These are phyloP conservation scores for Arbutus unedo DNA, from an alignment of 148 eudicot species.

Conservation along the genomic window DNA sequence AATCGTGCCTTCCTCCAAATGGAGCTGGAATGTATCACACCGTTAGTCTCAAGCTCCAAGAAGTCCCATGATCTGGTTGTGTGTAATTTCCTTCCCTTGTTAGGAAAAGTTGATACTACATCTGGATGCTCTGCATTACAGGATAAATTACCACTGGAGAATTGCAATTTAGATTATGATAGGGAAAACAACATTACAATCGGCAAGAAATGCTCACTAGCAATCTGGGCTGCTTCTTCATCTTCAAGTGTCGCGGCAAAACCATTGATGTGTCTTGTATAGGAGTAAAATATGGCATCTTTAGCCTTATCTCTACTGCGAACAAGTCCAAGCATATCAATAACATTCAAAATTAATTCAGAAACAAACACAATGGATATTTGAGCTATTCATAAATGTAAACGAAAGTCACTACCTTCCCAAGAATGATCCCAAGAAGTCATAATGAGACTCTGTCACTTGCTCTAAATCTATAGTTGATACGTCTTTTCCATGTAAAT, in stretches of 20 bases:
- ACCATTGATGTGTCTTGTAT: slow-evolving; percentile 84
- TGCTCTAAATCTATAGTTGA: slow-evolving; percentile 34
- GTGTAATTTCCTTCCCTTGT: slow-evolving; percentile 64
- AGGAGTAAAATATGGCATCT: slow-evolving; percentile 71
- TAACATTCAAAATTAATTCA: neutral
- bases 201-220: slow-evolving; percentile 40
- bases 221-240: slow-evolving; percentile 48
- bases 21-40: slow-evolving; percentile 38
- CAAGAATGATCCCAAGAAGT: slow-evolving; percentile 58
- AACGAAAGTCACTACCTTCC: slow-evolving; percentile 41
- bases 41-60: slow-evolving; percentile 60
- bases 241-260: slow-evolving; percentile 85
- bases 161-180: neutral
- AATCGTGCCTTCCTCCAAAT: slow-evolving; percentile 71
- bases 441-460: slow-evolving; percentile 57
- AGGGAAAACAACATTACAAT: neutral
- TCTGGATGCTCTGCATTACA: slow-evolving; percentile 59
- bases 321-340: slow-evolving; percentile 7
- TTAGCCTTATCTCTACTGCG: slow-evolving; percentile 36
- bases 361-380: neutral
- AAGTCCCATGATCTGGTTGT: slow-evolving; percentile 92
- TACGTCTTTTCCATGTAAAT: slow-evolving; percentile 44
- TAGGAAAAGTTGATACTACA: slow-evolving; percentile 71
- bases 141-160: neutral
- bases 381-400: neutral